phyloP scores from a whole-genome alignment of 345 rosid species.

The Salix caprea region DNA sequence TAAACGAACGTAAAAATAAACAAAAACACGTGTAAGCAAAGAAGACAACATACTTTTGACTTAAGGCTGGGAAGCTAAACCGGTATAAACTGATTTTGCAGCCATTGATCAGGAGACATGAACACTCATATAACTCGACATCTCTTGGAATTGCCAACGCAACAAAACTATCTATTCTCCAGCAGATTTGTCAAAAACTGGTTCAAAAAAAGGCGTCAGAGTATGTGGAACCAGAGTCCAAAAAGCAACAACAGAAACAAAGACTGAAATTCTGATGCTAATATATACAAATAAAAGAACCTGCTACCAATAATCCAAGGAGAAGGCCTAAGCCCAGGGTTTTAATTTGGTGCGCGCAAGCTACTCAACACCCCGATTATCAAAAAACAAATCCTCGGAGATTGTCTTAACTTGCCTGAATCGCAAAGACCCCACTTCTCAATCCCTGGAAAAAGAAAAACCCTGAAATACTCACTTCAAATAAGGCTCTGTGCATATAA shows the following conservation, averaged over 20 bases:
- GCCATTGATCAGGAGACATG: conserved; percentile 30
- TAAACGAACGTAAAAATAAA: background rate
- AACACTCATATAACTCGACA: conserved; percentile 62
- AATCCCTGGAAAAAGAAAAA: conserved; percentile 9
- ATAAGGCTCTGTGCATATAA: background rate
- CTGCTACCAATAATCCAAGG: background rate
- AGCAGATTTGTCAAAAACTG: conserved; percentile 4
- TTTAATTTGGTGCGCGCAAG: too few species aligned
- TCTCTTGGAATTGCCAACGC: conserved; percentile 27
- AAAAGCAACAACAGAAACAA: conserved; percentile 23
- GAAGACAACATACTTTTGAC: too few species aligned
- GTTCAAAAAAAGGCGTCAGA: conserved; percentile 11
- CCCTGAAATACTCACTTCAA: conserved; percentile 1
- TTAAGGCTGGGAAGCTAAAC: too few species aligned
- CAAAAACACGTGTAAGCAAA: too few species aligned
- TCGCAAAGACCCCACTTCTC: conserved; percentile 7
- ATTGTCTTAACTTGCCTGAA: background rate
- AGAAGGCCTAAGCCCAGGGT: too few species aligned
- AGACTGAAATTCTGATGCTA: conserved; percentile 27
- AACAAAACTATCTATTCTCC: conserved; percentile 10
- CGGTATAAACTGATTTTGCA: conserved; percentile 63
- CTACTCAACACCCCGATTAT: too few species aligned
- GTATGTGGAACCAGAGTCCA: conserved; percentile 21
- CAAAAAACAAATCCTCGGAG: background rate
- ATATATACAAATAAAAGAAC: background rate